Conservation (phyloP, 306 rosid genomes). For the Pyrus bretschneideri region DNA sequence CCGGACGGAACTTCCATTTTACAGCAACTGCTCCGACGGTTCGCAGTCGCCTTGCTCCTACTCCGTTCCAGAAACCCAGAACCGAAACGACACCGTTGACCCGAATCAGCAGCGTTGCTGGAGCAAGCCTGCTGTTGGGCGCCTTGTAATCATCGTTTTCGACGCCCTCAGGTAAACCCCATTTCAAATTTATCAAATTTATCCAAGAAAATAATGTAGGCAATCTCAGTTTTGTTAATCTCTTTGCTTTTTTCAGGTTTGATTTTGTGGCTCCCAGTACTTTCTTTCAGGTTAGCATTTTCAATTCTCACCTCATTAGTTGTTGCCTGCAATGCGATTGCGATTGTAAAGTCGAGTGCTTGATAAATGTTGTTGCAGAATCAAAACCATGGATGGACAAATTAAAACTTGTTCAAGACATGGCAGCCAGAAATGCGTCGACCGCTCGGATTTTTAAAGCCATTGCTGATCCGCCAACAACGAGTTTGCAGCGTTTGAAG, state of each 20-base stretch:
- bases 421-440: constrained; percentile 46
- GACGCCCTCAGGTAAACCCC: constrained; percentile 68
- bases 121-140: constrained; percentile 61
- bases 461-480: constrained; percentile 96
- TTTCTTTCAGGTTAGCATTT: constrained; percentile 54
- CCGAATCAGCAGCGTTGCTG: constrained; percentile 41
- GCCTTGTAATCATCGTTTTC: constrained; percentile 60
- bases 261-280: constrained; percentile 91
- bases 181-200: not conserved
- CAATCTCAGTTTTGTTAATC: not conserved
- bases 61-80: constrained; percentile 5
- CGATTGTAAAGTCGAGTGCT: not conserved
- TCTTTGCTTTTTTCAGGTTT: constrained; percentile 40
- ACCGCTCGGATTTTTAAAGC: constrained; percentile 85
- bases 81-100: not conserved
- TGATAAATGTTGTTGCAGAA: constrained; percentile 27
- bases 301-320: not conserved
- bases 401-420: constrained; percentile 44
- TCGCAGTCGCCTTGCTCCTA: constrained; percentile 55
- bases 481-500: constrained; percentile 96
- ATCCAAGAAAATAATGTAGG: not conserved
- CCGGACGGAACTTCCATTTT: constrained; percentile 80
- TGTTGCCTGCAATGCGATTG: not conserved
- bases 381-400: constrained; percentile 91
- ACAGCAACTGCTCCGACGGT: constrained; percentile 66